These are phyloP conservation scores for Paraphoma chrysanthemicola DNA, from an alignment of 2,329 filamentous ascomycete species.

Conservation along the genomic window DNA sequence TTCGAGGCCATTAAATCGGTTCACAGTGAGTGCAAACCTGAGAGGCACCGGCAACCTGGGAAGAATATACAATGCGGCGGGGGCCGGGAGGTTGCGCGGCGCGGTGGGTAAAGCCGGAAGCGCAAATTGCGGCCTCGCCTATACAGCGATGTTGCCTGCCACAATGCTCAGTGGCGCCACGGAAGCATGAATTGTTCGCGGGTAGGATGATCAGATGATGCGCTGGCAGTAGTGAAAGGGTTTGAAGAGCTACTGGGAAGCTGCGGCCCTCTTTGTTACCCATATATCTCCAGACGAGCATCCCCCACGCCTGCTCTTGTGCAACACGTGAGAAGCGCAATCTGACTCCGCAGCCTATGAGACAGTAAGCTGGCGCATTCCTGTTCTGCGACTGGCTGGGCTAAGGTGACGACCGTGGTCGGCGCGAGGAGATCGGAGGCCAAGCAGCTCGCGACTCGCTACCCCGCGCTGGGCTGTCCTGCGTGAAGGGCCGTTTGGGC, in stretches of 20 bases:
- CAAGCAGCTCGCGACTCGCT: not conserved
- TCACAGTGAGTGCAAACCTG: conserved; percentile 46
- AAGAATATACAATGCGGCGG: conserved; percentile 42
- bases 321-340: conserved; percentile 2
- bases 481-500: not conserved
- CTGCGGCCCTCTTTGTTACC: not conserved
- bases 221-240: not conserved
- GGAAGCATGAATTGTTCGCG: not conserved
- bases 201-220: not conserved
- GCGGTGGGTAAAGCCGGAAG: conserved; percentile 27
- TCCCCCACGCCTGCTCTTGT: conserved; percentile 3
- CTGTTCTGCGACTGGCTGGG: conserved; percentile 15
- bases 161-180: not conserved
- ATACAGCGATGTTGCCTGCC: conserved; percentile 2
- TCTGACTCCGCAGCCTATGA: conserved; percentile 12
- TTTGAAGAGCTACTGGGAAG: too few species aligned
- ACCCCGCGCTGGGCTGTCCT: not conserved
- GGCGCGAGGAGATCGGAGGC: not conserved
- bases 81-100: conserved; percentile 7
- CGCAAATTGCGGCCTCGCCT: conserved; percentile 4
- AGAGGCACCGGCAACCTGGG: conserved; percentile 20
- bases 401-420: conserved; percentile 1
- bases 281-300: not conserved
- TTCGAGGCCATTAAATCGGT: conserved; percentile 48
- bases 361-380: conserved; percentile 18